Conservation (phyloP, 169 alveolate genomes). For the Plasmodium cynomolgi region DNA sequence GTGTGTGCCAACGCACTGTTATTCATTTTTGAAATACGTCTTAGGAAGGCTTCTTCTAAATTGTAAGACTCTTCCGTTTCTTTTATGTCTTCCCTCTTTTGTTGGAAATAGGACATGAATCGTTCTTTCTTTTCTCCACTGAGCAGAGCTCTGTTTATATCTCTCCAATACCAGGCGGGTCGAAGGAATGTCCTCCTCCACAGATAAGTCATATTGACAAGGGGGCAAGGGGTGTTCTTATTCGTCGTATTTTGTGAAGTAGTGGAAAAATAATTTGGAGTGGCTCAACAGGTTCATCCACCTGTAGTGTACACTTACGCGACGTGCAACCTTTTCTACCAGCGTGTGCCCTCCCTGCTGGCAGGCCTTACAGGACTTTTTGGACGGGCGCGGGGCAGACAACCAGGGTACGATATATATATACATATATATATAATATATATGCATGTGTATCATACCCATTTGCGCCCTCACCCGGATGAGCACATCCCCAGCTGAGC, state of each 20-base stretch:
- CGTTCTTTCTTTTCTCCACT: background rate
- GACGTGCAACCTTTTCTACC: background rate
- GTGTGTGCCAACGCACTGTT: constrained; percentile 56
- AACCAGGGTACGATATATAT: background rate
- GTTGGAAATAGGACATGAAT: background rate
- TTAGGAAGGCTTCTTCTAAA: constrained; percentile 41
- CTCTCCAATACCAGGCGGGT: background rate
- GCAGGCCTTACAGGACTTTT: background rate
- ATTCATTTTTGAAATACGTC: constrained; percentile 56
- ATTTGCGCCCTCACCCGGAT: background rate
- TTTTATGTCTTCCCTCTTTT: constrained; percentile 15
- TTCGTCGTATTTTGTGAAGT: background rate
- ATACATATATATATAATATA: too few relatives aligned
- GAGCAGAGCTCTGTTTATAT: background rate
- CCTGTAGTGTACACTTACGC: background rate
- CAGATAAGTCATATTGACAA: background rate
- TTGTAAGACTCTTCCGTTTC: constrained; percentile 37
- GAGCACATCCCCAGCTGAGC: background rate
- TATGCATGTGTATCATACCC: background rate
- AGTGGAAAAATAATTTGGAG: background rate
- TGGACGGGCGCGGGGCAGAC: background rate
- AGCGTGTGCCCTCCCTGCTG: background rate
- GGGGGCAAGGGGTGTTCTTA: background rate
- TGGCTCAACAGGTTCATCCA: background rate
- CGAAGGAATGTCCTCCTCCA: background rate